Evolutionary conservation across 1,284 basidiomycete genomes (phyloP).

Genomic region (Heterobasidion parviporum): DNA sequence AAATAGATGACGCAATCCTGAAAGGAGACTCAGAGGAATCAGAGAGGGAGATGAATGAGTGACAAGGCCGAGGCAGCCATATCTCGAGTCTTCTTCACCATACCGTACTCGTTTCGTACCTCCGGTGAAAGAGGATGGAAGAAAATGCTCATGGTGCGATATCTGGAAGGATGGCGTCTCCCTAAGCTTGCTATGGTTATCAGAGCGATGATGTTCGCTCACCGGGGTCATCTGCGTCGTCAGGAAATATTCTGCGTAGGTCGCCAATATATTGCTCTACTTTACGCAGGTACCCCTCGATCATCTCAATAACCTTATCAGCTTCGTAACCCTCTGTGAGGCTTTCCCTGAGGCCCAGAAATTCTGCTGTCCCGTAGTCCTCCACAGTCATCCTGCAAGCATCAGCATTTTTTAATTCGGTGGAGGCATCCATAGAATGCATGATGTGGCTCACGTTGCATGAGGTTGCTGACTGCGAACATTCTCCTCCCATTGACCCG

Average conservation of each 20-base stretch:
- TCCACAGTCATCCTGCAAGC: background rate
- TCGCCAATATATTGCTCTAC: background rate
- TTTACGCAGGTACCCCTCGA: background rate
- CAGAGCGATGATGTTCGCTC: background rate
- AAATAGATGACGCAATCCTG: too few relatives aligned
- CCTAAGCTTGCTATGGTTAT: background rate
- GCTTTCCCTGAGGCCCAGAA: background rate
- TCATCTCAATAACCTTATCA: background rate
- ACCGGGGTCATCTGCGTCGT: background rate
- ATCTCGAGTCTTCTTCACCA: too few relatives aligned
- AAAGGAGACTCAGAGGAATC: too few relatives aligned
- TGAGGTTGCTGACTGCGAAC: background rate
- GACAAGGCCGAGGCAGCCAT: too few relatives aligned
- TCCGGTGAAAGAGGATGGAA: too few relatives aligned
- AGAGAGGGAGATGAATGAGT: too few relatives aligned
- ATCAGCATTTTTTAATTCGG: background rate
- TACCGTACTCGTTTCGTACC: too few relatives aligned
- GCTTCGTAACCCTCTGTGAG: background rate
- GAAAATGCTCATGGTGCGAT: too few relatives aligned
- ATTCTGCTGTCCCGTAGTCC: background rate
- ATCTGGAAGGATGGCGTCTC: too few relatives aligned
- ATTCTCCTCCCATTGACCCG: background rate
- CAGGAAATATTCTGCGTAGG: background rate
- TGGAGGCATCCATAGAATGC: background rate
- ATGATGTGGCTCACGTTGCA: background rate